Percentiles rank a stretch among this genome's conserved stretches.
These are phyloP conservation scores for Diversispora epigaea DNA, from an alignment of 192 early-diverging fungal species.

Conservation along the genomic window DNA sequence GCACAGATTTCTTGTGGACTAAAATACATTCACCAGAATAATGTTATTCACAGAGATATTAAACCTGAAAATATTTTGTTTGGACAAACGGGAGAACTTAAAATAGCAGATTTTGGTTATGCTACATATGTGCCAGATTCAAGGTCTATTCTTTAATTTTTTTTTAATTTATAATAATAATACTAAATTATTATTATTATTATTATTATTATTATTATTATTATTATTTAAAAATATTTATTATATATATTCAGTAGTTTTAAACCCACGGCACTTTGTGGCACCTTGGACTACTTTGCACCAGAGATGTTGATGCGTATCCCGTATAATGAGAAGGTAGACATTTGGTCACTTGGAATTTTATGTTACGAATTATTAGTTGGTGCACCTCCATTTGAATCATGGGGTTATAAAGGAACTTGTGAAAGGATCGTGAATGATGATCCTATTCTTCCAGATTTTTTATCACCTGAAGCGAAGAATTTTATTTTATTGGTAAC, in stretches of 20 bases:
- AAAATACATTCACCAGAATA: constrained; percentile 80
- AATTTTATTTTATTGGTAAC: constrained; percentile 81
- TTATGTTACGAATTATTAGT: constrained; percentile 91
- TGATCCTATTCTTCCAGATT: constrained; percentile 76
- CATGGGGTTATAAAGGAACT: constrained; percentile 57
- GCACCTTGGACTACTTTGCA: constrained; percentile 93
- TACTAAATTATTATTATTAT: background rate
- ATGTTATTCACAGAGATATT: constrained; percentile 95
- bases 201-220: background rate
- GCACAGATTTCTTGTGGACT: constrained; percentile 84
- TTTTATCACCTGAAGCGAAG: constrained; percentile 73
- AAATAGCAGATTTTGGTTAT: constrained; percentile 98
- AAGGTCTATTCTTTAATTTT: background rate
- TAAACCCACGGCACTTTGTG: constrained; percentile 84
- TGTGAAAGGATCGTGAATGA: constrained; percentile 80
- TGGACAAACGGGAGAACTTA: constrained; percentile 82
- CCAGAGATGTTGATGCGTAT: constrained; percentile 93
- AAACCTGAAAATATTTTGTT: constrained; percentile 95
- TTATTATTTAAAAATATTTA: background rate
- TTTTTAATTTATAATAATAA: background rate
- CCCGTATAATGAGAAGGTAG: constrained; percentile 77
- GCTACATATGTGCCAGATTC: constrained; percentile 77
- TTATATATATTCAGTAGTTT: constrained; percentile 21
- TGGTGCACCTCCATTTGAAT: constrained; percentile 85
- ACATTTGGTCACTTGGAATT: constrained; percentile 91